A percentile compares a stretch with the other conserved stretches of the same genome.
Conservation (phyloP, 495 filamentous ascomycete genomes). For the Annulohypoxylon nitens region DNA sequence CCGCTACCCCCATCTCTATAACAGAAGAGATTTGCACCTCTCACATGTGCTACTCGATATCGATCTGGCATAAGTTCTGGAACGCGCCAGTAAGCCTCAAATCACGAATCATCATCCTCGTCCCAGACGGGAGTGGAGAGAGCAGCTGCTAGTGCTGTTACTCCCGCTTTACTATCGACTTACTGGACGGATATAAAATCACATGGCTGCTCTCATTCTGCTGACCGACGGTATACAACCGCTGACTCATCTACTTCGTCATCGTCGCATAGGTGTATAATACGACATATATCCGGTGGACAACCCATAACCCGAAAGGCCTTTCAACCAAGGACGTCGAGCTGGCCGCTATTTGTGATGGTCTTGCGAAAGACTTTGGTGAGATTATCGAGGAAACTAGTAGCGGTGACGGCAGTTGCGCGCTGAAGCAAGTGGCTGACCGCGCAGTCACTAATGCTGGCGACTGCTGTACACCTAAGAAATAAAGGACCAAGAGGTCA, state of each 20-base stretch:
- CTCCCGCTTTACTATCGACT: neutral
- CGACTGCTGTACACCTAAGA: slow-evolving; percentile 63
- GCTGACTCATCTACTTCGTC: slow-evolving; percentile 35
- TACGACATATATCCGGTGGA: slow-evolving; percentile 75
- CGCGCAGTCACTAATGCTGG: slow-evolving; percentile 54
- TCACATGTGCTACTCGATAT: slow-evolving; percentile 23
- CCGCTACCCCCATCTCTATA: slow-evolving; percentile 22
- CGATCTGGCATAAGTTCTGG: slow-evolving; percentile 2
- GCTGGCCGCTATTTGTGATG: slow-evolving; percentile 76
- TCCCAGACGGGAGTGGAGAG: slow-evolving; percentile 16
- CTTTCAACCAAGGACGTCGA: slow-evolving; percentile 75
- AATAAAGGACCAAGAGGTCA: slow-evolving; percentile 21
- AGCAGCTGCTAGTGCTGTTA: neutral
- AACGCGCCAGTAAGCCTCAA: slow-evolving; percentile 18
- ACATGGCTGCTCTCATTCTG: slow-evolving; percentile 8
- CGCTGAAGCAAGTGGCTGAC: slow-evolving; percentile 54
- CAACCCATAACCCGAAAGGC: slow-evolving; percentile 78
- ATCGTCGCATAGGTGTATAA: slow-evolving; percentile 66
- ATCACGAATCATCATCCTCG: slow-evolving; percentile 5
- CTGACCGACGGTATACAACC: slow-evolving; percentile 24
- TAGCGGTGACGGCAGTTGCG: slow-evolving; percentile 23
- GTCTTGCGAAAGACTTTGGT: slow-evolving; percentile 64
- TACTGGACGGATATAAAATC: slow-evolving; percentile 21
- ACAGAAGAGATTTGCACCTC: slow-evolving; percentile 23
- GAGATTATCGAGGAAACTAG: slow-evolving; percentile 56